These are phyloP conservation scores for Taiozyma sp. DNA, from an alignment of 1,139 yeast species.

Conservation along the genomic window DNA sequence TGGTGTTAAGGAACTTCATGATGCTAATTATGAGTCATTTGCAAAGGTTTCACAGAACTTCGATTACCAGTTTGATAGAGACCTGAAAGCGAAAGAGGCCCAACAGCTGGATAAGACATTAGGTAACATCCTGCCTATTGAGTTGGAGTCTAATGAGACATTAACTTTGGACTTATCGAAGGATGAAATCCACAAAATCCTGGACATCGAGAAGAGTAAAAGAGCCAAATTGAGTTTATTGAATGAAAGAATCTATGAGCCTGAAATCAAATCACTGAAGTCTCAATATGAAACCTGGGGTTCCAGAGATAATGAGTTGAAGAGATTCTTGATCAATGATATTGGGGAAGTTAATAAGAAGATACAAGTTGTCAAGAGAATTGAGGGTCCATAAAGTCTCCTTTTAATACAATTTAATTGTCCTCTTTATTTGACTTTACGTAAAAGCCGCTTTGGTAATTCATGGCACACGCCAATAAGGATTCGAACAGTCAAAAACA, in stretches of 20 bases:
- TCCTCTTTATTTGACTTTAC: too few relatives aligned
- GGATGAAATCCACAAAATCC: conserved; percentile 14
- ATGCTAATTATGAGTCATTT: conserved; percentile 8
- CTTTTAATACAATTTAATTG: too few relatives aligned
- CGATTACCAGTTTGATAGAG: conserved; percentile 15
- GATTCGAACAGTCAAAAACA: too few relatives aligned
- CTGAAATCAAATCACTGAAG: conserved; percentile 14
- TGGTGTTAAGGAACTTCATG: conserved; percentile 5
- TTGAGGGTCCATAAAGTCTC: neutral
- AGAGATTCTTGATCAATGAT: conserved; percentile 33
- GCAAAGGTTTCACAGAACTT: conserved; percentile 12
- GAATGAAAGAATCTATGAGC: conserved; percentile 16
- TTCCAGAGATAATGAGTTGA: conserved; percentile 33
- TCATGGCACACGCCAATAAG: too few relatives aligned
- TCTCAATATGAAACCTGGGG: conserved; percentile 36
- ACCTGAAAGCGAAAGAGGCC: conserved; percentile 8
- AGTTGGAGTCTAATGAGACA: conserved; percentile 8
- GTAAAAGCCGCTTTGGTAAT: too few relatives aligned
- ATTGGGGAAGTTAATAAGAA: conserved; percentile 30
- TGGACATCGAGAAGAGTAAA: conserved; percentile 16
- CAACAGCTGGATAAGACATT: conserved; percentile 10
- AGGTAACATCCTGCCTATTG: conserved; percentile 11
- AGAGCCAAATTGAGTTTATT: conserved; percentile 15
- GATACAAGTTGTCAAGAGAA: conserved; percentile 28
- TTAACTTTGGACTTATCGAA: conserved; percentile 11